These are phyloP conservation scores for Grigorovia humatica DNA, from an alignment of 805 yeast species.

Conservation along the genomic window DNA sequence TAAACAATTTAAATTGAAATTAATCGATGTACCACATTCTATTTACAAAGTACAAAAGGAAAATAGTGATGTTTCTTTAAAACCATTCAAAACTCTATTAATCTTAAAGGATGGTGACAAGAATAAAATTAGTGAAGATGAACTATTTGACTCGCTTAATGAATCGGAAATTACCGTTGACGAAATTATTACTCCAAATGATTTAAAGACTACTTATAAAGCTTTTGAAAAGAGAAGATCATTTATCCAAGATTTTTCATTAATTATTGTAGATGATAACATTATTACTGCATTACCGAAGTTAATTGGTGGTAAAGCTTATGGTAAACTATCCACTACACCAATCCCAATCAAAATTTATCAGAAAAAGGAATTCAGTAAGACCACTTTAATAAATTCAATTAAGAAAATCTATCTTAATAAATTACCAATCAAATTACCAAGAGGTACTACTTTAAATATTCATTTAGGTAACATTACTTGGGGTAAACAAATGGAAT, in stretches of 20 bases:
- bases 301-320: constrained; percentile 76
- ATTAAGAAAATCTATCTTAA: constrained; percentile 43
- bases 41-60: constrained; percentile 23
- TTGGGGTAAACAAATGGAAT: constrained; percentile 36
- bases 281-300: constrained; percentile 73
- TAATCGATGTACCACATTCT: constrained; percentile 33
- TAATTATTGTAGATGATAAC: constrained; percentile 79
- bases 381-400: constrained; percentile 46
- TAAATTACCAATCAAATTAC: constrained; percentile 53
- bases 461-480: constrained; percentile 54
- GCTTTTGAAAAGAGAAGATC: constrained; percentile 82
- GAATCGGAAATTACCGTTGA: constrained; percentile 24
- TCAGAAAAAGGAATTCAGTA: constrained; percentile 28
- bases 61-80: constrained; percentile 21
- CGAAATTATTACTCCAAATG: constrained; percentile 57
- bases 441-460: constrained; percentile 60
- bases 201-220: constrained; percentile 76
- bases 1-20: constrained; percentile 49
- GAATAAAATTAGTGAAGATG: constrained; percentile 29
- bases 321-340: constrained; percentile 50
- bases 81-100: constrained; percentile 31
- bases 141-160: constrained; percentile 62
- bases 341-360: constrained; percentile 56
- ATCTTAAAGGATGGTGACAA: constrained; percentile 33
- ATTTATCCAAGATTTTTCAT: constrained; percentile 54